These are phyloP conservation scores for Drechslerella stenobrocha DNA, from an alignment of 2,329 filamentous ascomycete genomes.

Conservation along the genomic window DNA sequence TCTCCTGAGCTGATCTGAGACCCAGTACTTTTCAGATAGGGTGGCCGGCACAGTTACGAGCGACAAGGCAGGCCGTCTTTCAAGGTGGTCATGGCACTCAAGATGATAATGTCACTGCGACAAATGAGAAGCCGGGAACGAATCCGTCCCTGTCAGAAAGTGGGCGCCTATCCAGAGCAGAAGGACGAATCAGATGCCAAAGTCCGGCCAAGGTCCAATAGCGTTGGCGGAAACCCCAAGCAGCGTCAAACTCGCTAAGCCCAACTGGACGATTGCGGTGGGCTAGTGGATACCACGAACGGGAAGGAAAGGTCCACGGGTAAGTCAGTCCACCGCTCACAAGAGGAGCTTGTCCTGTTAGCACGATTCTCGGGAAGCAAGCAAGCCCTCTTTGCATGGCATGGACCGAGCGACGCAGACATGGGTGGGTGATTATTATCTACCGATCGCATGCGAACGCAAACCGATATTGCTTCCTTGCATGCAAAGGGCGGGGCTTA, in stretches of 20 bases:
- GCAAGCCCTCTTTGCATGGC: slow-evolving; percentile 34
- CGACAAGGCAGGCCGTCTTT: slow-evolving; percentile 8
- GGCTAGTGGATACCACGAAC: slow-evolving; percentile 42
- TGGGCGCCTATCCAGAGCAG: slow-evolving; percentile 39
- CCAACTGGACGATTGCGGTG: slow-evolving; percentile 43
- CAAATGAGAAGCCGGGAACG: slow-evolving; percentile 41
- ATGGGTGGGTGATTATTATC: slow-evolving; percentile 47
- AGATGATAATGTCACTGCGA: slow-evolving; percentile 29
- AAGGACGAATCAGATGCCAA: slow-evolving; percentile 45
- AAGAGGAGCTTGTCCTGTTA: neutral
- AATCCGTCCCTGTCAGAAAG: slow-evolving; percentile 30
- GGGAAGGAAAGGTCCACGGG: slow-evolving; percentile 44
- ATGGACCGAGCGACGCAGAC: slow-evolving; percentile 29
- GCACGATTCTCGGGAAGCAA: slow-evolving; percentile 32
- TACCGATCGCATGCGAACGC: slow-evolving; percentile 32
- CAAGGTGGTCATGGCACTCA: slow-evolving; percentile 20
- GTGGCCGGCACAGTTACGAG: slow-evolving; percentile 17
- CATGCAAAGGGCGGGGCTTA: slow-evolving; percentile 43
- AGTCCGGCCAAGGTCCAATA: slow-evolving; percentile 40
- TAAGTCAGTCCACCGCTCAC: slow-evolving; percentile 32
- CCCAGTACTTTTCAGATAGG: neutral
- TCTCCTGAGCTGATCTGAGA: slow-evolving; percentile 47
- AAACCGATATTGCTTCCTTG: slow-evolving; percentile 1
- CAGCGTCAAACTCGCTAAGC: slow-evolving; percentile 40
- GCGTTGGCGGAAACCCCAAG: slow-evolving; percentile 36